Base-by-base conservation (phyloP, 306 rosid species). In the Lupinus albus region DNA sequence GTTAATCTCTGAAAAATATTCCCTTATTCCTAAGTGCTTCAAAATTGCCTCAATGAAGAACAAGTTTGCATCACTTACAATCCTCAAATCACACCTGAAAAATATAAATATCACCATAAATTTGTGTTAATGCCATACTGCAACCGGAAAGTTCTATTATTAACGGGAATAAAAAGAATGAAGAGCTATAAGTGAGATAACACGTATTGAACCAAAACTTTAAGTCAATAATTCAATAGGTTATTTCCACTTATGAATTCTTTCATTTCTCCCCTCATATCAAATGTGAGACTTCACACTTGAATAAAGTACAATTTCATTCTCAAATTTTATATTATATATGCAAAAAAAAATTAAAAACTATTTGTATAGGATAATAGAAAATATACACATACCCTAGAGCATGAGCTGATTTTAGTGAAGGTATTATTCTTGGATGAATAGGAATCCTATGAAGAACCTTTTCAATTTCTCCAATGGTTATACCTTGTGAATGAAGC, bases 21-120 rank as follows among this genome's bases (percentile, higher is more conserved):
- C 87, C 53, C 71, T 80, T 36, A 91, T 44, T 32, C 86, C 91
- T 7, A 83, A 80, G 59, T 91, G 89, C 80, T 82, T 72, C 91
- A 88, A 59, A 45, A 91, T 77, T 13, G 88, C 76, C 65, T 86
- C 91, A 16, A 91, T 88, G 73, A 84, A 91, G 44, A 88, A 86
- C 68, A 68, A 3, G 71, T 91, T 91, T 0, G 97, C 97, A 51
- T 91, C 96, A 7, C 96, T 88, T 30, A 88, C 85, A 73, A 88
- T 72, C 87, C 88, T 88, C 85, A 91, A 59, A 10, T 88, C 96
- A 77, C 97, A 91, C 64, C 92, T 89, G 75, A 4, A 33, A 58
- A 42, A 1, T 35, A 11, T n/a, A 63, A 48, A 33, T 67, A 1
- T 28, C 68, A 42, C 21, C 48, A 20, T 58, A 36, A 54, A 61